Conservation (phyloP, 176 grass and related monocot species). For the Triticum dicoccoides region DNA sequence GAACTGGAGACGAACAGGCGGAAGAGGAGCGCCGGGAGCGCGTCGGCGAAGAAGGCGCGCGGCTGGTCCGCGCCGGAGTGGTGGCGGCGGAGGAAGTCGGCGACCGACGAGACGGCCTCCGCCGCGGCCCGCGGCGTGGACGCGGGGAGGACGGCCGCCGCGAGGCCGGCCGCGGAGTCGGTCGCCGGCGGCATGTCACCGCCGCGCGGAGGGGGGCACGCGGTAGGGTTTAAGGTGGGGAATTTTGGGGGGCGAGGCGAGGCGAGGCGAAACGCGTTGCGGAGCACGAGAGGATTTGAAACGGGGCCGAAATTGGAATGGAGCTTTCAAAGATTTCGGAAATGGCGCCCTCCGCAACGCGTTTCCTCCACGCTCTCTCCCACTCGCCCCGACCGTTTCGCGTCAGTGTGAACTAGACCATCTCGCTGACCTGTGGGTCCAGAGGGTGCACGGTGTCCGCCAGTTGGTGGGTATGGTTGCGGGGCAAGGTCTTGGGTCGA, state of each 20-base stretch:
- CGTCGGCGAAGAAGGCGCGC: slow-evolving; percentile 73
- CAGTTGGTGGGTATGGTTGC: background rate
- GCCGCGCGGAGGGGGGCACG: background rate
- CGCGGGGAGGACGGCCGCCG: slow-evolving; percentile 39
- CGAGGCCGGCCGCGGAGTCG: slow-evolving; percentile 33
- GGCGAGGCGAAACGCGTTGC: background rate
- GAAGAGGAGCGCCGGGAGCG: slow-evolving; percentile 61
- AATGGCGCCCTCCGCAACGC: slow-evolving; percentile 17
- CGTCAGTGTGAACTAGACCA: fast-evolving
- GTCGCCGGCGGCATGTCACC: slow-evolving; percentile 49
- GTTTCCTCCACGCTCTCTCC: background rate
- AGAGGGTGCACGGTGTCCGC: background rate
- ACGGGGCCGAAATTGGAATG: background rate
- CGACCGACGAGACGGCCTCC: slow-evolving; percentile 26
- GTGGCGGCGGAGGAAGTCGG: slow-evolving; percentile 62
- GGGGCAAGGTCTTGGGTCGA: background rate
- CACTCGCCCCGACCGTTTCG: too few relatives aligned
- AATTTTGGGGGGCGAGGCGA: background rate
- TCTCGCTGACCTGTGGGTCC: background rate
- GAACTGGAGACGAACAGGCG: slow-evolving; percentile 46
- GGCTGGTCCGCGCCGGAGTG: slow-evolving; percentile 51
- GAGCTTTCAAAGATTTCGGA: slow-evolving; percentile 15
- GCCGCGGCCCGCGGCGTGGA: slow-evolving; percentile 34
- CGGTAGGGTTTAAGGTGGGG: slow-evolving; percentile 23
- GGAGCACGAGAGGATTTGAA: slow-evolving; percentile 4